Percentiles rank a stretch among this genome's conserved stretches.
Evolutionary conservation across 2,329 filamentous ascomycete genomes (phyloP).

Genomic region (Fusarium sulawesiense): DNA sequence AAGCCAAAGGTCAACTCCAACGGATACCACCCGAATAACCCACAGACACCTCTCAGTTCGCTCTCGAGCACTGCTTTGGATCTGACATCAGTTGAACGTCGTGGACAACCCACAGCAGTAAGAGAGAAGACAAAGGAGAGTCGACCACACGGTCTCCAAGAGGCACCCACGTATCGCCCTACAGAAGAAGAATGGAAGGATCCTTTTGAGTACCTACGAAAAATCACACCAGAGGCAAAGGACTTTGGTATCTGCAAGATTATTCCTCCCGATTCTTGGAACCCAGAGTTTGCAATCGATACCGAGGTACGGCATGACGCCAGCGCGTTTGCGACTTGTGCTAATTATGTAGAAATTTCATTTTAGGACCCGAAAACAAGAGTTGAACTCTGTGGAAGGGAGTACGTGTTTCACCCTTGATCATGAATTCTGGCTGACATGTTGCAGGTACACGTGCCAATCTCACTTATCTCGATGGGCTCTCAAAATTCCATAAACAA

Average conservation of each 20-base stretch:
- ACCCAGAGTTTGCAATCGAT: conserved; percentile 94
- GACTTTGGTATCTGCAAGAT: conserved; percentile 96
- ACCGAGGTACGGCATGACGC: conserved; percentile 75
- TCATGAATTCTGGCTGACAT: conserved; percentile 49
- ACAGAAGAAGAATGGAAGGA: conserved; percentile 96
- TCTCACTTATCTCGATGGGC: conserved; percentile 92
- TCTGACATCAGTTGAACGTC: conserved; percentile 88
- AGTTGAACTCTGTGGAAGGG: conserved; percentile 97
- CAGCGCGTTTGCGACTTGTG: conserved; percentile 13
- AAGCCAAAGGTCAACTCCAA: conserved; percentile 66
- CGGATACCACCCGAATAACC: conserved; percentile 63
- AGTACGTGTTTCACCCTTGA: conserved; percentile 67
- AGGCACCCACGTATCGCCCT: conserved; percentile 90
- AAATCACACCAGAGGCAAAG: conserved; percentile 85
- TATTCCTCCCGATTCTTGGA: conserved; percentile 93
- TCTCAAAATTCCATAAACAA: conserved; percentile 96
- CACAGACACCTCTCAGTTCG: conserved; percentile 65
- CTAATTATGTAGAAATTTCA: conserved; percentile 80
- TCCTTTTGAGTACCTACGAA: conserved; percentile 91
- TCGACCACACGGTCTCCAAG: conserved; percentile 84
- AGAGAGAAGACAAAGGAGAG: conserved; percentile 82
- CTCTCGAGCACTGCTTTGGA: conserved; percentile 76
- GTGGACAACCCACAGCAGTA: conserved; percentile 81
- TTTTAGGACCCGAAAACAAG: conserved; percentile 94
- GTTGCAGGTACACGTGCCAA: conserved; percentile 87